Base-by-base conservation (phyloP, 257 asterid species). In the Nicotiana obtusifolia region DNA sequence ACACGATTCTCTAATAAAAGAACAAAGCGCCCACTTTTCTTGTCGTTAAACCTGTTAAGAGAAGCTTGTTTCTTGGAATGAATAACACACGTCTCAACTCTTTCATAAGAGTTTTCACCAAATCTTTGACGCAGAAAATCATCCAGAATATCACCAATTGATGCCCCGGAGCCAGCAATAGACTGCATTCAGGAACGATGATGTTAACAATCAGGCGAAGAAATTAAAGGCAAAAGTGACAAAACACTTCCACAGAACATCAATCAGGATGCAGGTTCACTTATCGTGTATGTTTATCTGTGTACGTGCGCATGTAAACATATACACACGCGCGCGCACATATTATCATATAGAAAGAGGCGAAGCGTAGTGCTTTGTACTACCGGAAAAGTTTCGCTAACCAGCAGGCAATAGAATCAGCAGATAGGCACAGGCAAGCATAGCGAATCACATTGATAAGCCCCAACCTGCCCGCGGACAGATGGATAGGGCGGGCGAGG, bases 1-100 rank as follows among this genome's bases (percentile, higher is more conserved):
- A 95, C 97, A 85, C 98, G 97, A 52, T 88, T 93, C 86, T 94
- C 99, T 66, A 94, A 87, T 73, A 95, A 89, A 84, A 95, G 87
- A 82, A 90, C 94, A 87, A 95, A 95, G 56, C 84, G 91, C 57
- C 86, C 95, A 77, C 85, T 77, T 84, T 88, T 95, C 86, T 86
- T 91, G 84, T 84, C 81, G 90, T 91, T 91, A 88, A 95, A 95
- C 81, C 90, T 90, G 83, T 85, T 84, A 82, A 89, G 85, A 81
- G 93, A 92, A 89, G 95, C 94, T 85, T 94, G 97, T 87, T 78
- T 95, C 86, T 90, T 90, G 78, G 86, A 28, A 81, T 76, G 80
- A 77, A 24, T 1, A 75, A 87, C 80, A 64, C 87, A 68, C 77
- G 89, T 81, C 33, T 93, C 97, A 68, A 95, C 80, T 10, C 92